phyloP scores from a whole-genome alignment of 2,329 filamentous ascomycete species.

The Diaporthe australafricana region DNA sequence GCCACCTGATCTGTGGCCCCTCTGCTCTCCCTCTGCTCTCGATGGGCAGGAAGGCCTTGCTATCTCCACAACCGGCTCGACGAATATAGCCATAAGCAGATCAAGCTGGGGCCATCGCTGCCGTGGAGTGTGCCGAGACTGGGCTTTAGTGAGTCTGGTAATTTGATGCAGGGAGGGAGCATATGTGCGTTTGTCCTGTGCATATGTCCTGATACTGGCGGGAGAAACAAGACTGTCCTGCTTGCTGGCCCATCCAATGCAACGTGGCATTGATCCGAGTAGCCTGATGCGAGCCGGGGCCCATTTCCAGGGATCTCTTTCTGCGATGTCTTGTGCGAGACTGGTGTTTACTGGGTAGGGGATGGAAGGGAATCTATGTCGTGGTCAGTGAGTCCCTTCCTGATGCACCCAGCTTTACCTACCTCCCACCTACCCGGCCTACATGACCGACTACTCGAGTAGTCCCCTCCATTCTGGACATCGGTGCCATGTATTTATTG shows the following conservation, averaged over 20 bases:
- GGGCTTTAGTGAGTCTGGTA: background rate
- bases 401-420: slow-evolving; percentile 12
- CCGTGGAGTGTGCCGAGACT: background rate
- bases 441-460: background rate
- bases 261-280: slow-evolving; percentile 12
- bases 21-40: background rate
- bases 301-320: background rate
- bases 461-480: slow-evolving; percentile 20
- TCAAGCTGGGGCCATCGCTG: background rate
- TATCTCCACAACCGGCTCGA: background rate
- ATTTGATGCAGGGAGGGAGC: slow-evolving; percentile 18
- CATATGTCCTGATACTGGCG: background rate
- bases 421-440: background rate
- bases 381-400: slow-evolving; percentile 12
- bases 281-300: background rate
- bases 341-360: background rate
- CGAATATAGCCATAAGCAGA: background rate
- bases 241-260: background rate
- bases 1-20: slow-evolving; percentile 12
- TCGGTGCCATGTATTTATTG: background rate
- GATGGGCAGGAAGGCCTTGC: background rate
- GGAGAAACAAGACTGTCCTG: background rate
- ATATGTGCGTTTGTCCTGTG: background rate
- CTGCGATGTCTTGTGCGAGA: slow-evolving; percentile 10
- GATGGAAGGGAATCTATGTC: slow-evolving; percentile 4